Evolutionary conservation across 352 stramenopile genomes (phyloP).

Genomic region (Globisporangium orthogonon): DNA sequence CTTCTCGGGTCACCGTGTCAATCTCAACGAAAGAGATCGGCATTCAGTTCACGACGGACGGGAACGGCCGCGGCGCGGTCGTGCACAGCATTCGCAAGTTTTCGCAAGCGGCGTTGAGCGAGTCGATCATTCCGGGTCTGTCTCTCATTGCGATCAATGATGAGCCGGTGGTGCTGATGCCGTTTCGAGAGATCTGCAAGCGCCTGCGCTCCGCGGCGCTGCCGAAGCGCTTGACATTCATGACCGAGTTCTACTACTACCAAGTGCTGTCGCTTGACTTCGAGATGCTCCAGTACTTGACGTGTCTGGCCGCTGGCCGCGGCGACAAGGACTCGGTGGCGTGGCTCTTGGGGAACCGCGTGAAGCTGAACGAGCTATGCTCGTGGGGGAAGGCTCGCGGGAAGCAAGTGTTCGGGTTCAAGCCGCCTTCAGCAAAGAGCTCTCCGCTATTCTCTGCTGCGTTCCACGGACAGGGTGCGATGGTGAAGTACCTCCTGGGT

Average conservation of each 20-base stretch:
- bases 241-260: constrained; percentile 85
- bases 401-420: constrained; percentile 69
- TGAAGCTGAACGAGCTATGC: constrained; percentile 61
- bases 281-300: constrained; percentile 78
- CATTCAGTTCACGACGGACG: constrained; percentile 78
- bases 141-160: constrained; percentile 82
- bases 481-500: constrained; percentile 62
- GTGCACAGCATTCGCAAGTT: constrained; percentile 73
- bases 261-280: constrained; percentile 63
- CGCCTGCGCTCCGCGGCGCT: constrained; percentile 51
- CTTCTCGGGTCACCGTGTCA: constrained; percentile 58
- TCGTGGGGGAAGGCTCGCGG: constrained; percentile 65
- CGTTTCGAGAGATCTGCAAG: constrained; percentile 71
- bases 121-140: constrained; percentile 55
- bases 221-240: constrained; percentile 78
- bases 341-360: constrained; percentile 43
- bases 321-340: constrained; percentile 62
- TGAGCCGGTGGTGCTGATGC: constrained; percentile 71
- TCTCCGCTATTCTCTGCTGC: constrained; percentile 61
- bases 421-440: constrained; percentile 41
- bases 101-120: constrained; percentile 74
- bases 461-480: constrained; percentile 41
- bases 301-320: constrained; percentile 60
- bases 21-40: constrained; percentile 82
- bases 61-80: constrained; percentile 67